Base-by-base conservation (phyloP, 257 asterid species). In the Galeopsis tetrahit region DNA sequence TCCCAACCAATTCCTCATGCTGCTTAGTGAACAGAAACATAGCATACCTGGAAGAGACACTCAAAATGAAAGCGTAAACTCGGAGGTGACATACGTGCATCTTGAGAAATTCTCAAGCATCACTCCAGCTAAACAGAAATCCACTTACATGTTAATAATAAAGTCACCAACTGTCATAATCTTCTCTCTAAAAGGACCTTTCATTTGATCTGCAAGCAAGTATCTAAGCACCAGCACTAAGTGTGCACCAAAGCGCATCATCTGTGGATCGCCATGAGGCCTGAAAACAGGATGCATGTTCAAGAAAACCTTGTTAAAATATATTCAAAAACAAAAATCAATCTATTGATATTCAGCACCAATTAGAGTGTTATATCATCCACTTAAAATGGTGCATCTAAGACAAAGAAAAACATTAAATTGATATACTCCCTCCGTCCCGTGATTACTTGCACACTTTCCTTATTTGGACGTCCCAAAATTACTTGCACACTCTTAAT, bases 221-320 rank as follows among this genome's bases (percentile, higher is more conserved):
- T 84, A 84, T 75, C 99, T 85, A 66, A 95, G 89, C 60, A 95
- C 97, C 83, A 95, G 89, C 78, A 92, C 99, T 75, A 92, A 81
- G 83, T 95, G 99, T 66, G 99, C 99, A 78, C 99, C 98, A 82
- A 91, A 90, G 61, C 98, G 97, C 92, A 95, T 92, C 98, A 95
- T 90, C 76, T 95, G 97, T 31, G 99, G 98, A 77, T 95, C 99
- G n/a, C 99, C 99, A 79, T 92, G 98, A 73, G 98, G 97, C 91
- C 98, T 95, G 91, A 63, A 76, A 74, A 52, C 33, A 77, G 73
- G 43, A 73, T 34, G 61, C 77, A 77, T 42, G 59, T 36, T 65
- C 67, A 75, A 62, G 75, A 78, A 36, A 78, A 61, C 68, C 44
- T 69, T 49, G 70, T 55, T 28, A 21, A 75, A 38, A 44, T 6